Evolutionary conservation across 192 early-diverging fungal species (phyloP), one percentile per base, ranked within the genome.

Genomic region (Backusella tarrabulga): DNA sequence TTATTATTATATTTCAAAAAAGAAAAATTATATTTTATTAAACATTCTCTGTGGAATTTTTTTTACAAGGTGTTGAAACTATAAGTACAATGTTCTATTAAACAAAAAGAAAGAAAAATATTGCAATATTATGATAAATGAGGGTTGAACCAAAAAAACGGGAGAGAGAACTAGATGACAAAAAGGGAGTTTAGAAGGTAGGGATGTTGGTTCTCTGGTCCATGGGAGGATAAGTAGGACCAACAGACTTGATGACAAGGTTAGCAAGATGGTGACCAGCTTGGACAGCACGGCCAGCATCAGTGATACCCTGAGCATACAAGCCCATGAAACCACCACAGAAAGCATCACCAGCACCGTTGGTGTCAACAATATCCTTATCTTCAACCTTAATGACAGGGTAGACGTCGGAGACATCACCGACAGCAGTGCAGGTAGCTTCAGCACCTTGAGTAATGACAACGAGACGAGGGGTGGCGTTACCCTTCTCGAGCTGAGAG

Each of bases 311-410:
- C 84, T 91, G 91, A 71, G 95, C 92, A 71, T 89, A 88, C 84
- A 95, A 91, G 76, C 93, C 86, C 76, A 98, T 77, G 90, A 98
- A 99, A 34, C 95, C 98, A 67, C 95, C 98, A 76, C 89, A 90
- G 87, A 98, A 99, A 34, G 95, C 96, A 87, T 99, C 98, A 81
- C 98, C 98, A 76, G 97, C 97, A 77, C 96, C 98, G 86, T 99
- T 99, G 82, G 95, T 95, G 83, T 99, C 97, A 68, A 95, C 93
- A 79, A 99, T 96, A 77, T 97, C 89, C 38, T 84, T 77, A 71
- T 80, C 77, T 8, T 83, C 81, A 38, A 93, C 87, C 34, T 87
- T 86, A 67, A 85, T 87, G 23, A 92, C 88, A 17, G 88, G 85
- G 82, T 86, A 89, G 67, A 87, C 86, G 71, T 92, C 88, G 34